A percentile compares a stretch with the other conserved stretches of the same genome.
Conservation (phyloP, 2,329 filamentous ascomycete species). For the Neofusicoccum ribis region DNA sequence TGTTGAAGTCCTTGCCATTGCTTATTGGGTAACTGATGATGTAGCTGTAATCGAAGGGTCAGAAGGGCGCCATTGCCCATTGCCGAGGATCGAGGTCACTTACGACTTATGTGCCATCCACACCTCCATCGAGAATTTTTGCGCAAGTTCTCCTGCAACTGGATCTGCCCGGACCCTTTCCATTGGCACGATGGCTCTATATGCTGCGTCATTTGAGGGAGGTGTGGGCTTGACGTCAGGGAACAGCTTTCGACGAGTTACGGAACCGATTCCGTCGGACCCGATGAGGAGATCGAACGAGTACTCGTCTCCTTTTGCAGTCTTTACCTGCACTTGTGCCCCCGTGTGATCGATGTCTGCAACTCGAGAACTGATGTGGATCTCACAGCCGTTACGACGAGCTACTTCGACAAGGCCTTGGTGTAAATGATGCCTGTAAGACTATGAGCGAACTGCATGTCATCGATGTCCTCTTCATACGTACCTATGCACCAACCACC, state of each 20-base stretch:
- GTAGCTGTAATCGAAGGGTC: slow-evolving; percentile 25
- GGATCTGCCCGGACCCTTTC: slow-evolving; percentile 46
- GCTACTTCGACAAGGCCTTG: slow-evolving; percentile 45
- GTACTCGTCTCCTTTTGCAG: slow-evolving; percentile 30
- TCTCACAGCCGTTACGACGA: slow-evolving; percentile 37
- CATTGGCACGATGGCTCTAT: slow-evolving; percentile 48
- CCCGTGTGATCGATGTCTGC: slow-evolving; percentile 30
- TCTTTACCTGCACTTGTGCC: slow-evolving; percentile 32
- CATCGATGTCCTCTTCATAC: not conserved
- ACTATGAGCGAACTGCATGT: not conserved
- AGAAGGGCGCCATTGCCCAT: no score
- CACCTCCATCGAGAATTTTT: slow-evolving; percentile 47
- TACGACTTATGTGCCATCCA: slow-evolving; percentile 41
- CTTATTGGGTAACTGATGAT: slow-evolving; percentile 51
- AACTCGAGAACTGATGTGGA: slow-evolving; percentile 43
- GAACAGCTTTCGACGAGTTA: slow-evolving; percentile 41
- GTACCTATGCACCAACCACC: slow-evolving; percentile 47
- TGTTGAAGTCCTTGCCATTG: slow-evolving; percentile 47
- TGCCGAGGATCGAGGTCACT: slow-evolving; percentile 9
- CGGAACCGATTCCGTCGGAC: slow-evolving; percentile 45
- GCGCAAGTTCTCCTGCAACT: slow-evolving; percentile 39
- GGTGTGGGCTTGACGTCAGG: slow-evolving; percentile 41
- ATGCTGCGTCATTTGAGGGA: slow-evolving; percentile 47
- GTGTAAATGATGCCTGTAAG: slow-evolving; percentile 46
- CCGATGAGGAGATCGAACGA: slow-evolving; percentile 42